Evolutionary conservation across 192 early-diverging fungal species (phyloP), one percentile per base, ranked within the genome.

Genomic region (Lobosporangium transversale): DNA sequence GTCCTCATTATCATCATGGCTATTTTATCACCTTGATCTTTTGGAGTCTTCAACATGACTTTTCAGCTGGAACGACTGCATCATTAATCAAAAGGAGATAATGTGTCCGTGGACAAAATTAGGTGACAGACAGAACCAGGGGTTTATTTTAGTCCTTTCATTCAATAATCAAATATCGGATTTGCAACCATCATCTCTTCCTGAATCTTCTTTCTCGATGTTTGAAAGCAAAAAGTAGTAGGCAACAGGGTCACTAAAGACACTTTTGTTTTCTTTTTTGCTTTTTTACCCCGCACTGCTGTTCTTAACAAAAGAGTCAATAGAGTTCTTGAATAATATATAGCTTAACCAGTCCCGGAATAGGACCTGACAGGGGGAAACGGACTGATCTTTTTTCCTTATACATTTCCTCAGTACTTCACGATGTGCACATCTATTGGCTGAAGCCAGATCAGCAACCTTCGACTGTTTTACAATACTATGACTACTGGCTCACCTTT

Each of bases 341-440:
- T n/a, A n/a, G n/a, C n/a, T n/a, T n/a, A n/a, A n/a, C n/a, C n/a
- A n/a, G n/a, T n/a, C n/a, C n/a, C n/a, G n/a, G n/a, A n/a, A n/a
- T n/a, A n/a, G n/a, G n/a, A n/a, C n/a, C 27, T 15, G 30, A 31
- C 30, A 26, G 12, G 23, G 51, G 58, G 26, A 43, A 35, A 26
- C 55, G 52, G 33, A 51, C 37, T 48, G 66, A 58, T 47, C 27
- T 44, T 17, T 43, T 50, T 36, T 49, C 3, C 4, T 37, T 27
- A 23, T 52, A 11, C 10, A 27, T 4, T 52, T 40, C 23, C 7
- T 21, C 20, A 11, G 27, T 20, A 10, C 32, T 31, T 44, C 33
- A 47, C 45, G 65, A 56, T 67, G 53, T 67, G 32, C n/a, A 57
- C 32, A 67, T 8, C 20, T 33, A 67, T 67, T 67, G 65, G 65